Conservation (phyloP, 805 yeast genomes). For the Yamadazyma nakazawae region DNA sequence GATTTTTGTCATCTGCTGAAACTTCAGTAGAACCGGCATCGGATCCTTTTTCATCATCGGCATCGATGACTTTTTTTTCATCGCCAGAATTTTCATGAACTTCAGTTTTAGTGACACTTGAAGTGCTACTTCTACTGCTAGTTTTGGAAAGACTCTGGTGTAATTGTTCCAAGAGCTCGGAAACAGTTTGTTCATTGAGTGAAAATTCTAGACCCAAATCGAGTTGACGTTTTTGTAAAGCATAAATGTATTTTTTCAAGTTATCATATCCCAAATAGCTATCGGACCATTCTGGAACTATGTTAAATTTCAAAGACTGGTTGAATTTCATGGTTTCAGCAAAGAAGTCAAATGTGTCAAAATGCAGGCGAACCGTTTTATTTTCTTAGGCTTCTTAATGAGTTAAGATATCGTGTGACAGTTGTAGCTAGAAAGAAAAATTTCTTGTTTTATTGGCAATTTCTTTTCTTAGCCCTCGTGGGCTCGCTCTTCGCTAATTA, state of each 20-base stretch:
- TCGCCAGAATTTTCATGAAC: constrained; percentile 1
- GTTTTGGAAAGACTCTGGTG: constrained; percentile 4
- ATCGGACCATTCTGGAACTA: constrained; percentile 55
- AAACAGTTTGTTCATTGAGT: neutral
- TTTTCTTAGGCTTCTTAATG: constrained; percentile 4
- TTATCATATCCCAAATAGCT: constrained; percentile 44
- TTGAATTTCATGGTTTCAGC: constrained; percentile 42
- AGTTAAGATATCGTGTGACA: constrained; percentile 13
- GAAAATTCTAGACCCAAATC: constrained; percentile 13
- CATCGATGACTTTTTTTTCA: neutral
- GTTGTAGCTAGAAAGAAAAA: constrained; percentile 7
- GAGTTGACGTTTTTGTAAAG: constrained; percentile 44
- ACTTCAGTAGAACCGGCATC: neutral
- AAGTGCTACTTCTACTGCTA: neutral
- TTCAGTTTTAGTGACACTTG: constrained; percentile 1
- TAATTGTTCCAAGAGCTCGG: constrained; percentile 6
- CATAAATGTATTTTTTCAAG: constrained; percentile 55
- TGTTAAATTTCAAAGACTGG: constrained; percentile 48
- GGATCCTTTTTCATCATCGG: neutral
- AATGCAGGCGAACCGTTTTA: constrained; percentile 8
- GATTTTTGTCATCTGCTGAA: neutral
- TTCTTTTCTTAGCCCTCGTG: constrained; percentile 8
- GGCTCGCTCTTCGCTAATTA: constrained; percentile 6
- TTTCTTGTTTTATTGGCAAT: constrained; percentile 5
- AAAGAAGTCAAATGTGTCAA: constrained; percentile 3